These are phyloP conservation scores for Zygoascus flipseniorum DNA, from an alignment of 805 yeast species.

Conservation along the genomic window DNA sequence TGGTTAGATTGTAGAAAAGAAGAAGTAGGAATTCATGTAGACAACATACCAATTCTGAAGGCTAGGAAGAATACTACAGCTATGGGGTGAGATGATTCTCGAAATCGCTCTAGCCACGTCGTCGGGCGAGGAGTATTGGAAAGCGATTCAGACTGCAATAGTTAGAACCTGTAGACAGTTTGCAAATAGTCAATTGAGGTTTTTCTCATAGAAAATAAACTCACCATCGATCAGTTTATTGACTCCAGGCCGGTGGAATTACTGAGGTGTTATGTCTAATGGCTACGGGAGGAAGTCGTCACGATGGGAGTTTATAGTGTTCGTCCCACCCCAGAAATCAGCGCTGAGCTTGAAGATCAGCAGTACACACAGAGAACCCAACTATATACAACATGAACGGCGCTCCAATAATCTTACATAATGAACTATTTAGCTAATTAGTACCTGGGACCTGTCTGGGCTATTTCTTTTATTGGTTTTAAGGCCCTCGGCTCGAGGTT, in stretches of 20 bases:
- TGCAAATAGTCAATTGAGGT: too few species aligned
- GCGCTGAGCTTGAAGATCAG: too few species aligned
- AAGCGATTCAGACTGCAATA: not conserved
- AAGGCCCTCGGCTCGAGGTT: not conserved
- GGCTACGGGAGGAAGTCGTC: too few species aligned
- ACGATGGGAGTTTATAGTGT: too few species aligned
- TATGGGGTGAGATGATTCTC: slow-evolving; percentile 76
- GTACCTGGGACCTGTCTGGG: too few species aligned
- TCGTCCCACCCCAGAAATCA: too few species aligned
- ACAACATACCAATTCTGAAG: slow-evolving; percentile 42
- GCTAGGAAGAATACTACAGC: slow-evolving; percentile 58
- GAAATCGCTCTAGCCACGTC: slow-evolving; percentile 39
- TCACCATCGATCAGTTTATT: too few species aligned
- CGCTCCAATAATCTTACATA: not conserved
- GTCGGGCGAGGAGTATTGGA: not conserved
- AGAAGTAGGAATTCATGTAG: not conserved
- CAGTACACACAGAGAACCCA: too few species aligned
- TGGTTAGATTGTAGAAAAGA: not conserved
- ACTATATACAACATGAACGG: too few species aligned
- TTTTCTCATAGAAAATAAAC: too few species aligned
- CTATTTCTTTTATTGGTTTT: not conserved
- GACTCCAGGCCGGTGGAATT: too few species aligned
- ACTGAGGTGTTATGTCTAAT: too few species aligned
- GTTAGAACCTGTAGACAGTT: not conserved
- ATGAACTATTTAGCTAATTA: not conserved